Base-by-base conservation (phyloP, 768 basidiomycete genomes). In the Clitopilus passeckerianus region DNA sequence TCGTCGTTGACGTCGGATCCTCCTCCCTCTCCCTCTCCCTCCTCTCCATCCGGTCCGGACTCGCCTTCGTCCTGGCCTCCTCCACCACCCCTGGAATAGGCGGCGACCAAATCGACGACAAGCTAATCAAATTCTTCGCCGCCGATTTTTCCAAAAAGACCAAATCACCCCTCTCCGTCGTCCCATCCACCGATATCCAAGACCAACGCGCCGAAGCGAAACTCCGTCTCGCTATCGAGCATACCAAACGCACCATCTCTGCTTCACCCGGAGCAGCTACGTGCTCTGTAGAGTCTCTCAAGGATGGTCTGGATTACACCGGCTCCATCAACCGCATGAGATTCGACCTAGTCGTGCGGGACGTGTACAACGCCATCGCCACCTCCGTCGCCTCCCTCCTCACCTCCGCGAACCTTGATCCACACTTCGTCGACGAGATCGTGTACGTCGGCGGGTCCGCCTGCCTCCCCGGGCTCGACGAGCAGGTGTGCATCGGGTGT, bases 61-160 rank as follows among this genome's bases (percentile, higher is more conserved):
- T 93, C 60, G 81, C 83, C 5, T 82, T 87, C 67, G 72, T 84
- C 57, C 74, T 94, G 27, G 83, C 83, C 3, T 78, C 83, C 0
- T 75, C 80, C 6, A 72, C 77, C n/a, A 73, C 74, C 34, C 70
- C 78, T 34, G 65, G 70, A 24, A 70, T 89, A 50, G 86, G 87
- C 5, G 91, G 88, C 0, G 82, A 90, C 63, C 80, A 82, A 60
- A 85, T 95, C 66, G 92, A 94, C 74, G 83, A 85, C 60, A 84
- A 87, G 68, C 81, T 98, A 43, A 86, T 97, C 75, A 88, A 89
- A 61, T 91, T 91, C 78, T 97, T 99, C 72, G 86, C 91, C 57
- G 87, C 93, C 69, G 96, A 99, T 63, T 99, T 99, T 73, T 91
- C 91, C 54, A 98, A 98, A 76, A 99, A 97, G 78, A 95, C 90